Evolutionary conservation across 768 basidiomycete genomes (phyloP).

Genomic region (Kwoniella mangroviensis): DNA sequence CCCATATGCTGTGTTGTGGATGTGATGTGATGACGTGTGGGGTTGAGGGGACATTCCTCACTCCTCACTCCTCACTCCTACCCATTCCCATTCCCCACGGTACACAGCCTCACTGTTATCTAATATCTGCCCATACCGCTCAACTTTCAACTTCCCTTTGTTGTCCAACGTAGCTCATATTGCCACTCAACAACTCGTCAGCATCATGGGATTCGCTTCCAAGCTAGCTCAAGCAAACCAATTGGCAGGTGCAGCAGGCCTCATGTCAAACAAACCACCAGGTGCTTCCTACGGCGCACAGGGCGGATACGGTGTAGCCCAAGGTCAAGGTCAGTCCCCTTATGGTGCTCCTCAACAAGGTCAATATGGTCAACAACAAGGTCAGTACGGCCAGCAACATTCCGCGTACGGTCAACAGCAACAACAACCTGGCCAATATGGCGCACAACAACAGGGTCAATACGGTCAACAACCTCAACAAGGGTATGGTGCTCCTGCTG

Average conservation of each 20-base stretch:
- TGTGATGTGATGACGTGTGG: too few species aligned
- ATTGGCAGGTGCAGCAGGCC: constrained; percentile 25
- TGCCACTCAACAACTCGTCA: background rate
- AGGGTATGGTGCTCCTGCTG: constrained; percentile 18
- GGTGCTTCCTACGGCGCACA: constrained; percentile 25
- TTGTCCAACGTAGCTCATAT: background rate
- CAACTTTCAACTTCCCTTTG: background rate
- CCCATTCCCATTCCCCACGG: background rate
- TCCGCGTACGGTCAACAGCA: constrained; percentile 17
- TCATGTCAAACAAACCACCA: constrained; percentile 35
- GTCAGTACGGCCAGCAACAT: constrained; percentile 22
- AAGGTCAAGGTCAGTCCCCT: constrained; percentile 1
- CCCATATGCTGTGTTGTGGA: background rate
- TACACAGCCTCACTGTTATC: background rate
- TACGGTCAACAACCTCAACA: constrained; percentile 23
- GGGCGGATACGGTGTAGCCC: constrained; percentile 25
- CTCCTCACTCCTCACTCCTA: background rate
- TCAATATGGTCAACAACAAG: constrained; percentile 34
- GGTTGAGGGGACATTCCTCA: background rate
- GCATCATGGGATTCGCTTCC: constrained; percentile 36
- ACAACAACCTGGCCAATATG: constrained; percentile 29
- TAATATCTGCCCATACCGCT: background rate
- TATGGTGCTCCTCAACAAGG: constrained; percentile 29
- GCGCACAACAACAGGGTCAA: constrained; percentile 35
- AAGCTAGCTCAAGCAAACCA: constrained; percentile 38